A percentile compares a stretch with the other conserved stretches of the same genome.
phyloP scores from a whole-genome alignment of 75 land plant species.

The Chamaecyparis obtusa region DNA sequence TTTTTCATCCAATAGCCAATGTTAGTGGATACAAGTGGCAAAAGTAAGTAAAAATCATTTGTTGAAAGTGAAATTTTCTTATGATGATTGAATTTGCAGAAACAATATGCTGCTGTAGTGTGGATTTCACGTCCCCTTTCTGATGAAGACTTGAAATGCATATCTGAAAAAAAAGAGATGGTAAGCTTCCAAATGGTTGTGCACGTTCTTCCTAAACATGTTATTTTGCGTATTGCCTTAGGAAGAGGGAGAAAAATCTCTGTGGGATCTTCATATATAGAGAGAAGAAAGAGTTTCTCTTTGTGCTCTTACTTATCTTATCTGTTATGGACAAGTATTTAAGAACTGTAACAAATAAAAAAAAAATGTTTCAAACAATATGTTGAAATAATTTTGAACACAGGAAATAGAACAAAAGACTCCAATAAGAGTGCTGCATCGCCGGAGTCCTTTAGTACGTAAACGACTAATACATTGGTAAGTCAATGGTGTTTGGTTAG shows the following conservation, averaged over 20 bases:
- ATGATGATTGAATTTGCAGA: conserved; percentile 41
- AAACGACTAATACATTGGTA: conserved; percentile 85
- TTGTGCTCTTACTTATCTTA: neutral
- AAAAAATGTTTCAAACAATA: neutral
- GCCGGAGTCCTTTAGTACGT: conserved; percentile 91
- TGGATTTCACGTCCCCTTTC: conserved; percentile 83
- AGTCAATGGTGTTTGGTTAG: conserved; percentile 2
- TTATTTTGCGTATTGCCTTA: neutral
- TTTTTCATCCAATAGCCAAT: neutral
- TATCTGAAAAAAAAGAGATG: conserved; percentile 68
- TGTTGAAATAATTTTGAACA: neutral
- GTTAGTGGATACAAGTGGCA: neutral
- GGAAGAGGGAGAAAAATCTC: neutral
- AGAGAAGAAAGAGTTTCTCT: neutral
- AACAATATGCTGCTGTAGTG: conserved; percentile 95
- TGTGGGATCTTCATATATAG: neutral
- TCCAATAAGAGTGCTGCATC: conserved; percentile 89
- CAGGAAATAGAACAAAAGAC: conserved; percentile 89
- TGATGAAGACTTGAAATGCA: conserved; percentile 54
- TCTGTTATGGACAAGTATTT: neutral
- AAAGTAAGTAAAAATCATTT: neutral
- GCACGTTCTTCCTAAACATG: neutral
- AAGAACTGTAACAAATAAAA: neutral
- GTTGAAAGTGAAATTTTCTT: neutral
- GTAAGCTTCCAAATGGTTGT: conserved; percentile 31